Percentiles rank a stretch among this genome's conserved stretches.
These are phyloP conservation scores for Pisolithus orientalis DNA, from an alignment of 768 basidiomycete genomes.

Conservation along the genomic window DNA sequence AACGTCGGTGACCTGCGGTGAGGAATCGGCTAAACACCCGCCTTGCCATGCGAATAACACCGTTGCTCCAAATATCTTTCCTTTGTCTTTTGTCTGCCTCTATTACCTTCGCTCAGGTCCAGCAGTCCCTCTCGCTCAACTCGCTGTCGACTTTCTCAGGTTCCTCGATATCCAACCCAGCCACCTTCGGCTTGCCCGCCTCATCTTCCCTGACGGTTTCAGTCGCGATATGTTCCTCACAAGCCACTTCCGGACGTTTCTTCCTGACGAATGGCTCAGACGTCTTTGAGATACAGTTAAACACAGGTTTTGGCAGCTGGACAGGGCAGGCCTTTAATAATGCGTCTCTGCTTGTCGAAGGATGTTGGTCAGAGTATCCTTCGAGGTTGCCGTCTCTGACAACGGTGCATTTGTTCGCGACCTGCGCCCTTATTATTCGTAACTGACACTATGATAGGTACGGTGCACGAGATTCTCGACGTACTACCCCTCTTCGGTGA, in stretches of 20 bases:
- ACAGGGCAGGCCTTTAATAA: conserved; percentile 40
- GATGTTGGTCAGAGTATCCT: conserved; percentile 34
- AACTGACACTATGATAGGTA: conserved; percentile 26
- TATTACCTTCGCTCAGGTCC: neutral
- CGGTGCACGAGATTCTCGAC: conserved; percentile 41
- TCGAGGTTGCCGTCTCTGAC: conserved; percentile 55
- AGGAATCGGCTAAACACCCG: neutral
- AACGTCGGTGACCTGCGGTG: neutral
- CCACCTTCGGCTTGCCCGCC: conserved; percentile 36
- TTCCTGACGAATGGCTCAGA: conserved; percentile 50
- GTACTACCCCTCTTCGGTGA: conserved; percentile 60
- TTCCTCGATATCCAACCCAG: conserved; percentile 25
- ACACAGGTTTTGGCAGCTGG: conserved; percentile 48
- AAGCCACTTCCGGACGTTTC: conserved; percentile 39
- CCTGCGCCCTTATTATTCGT: neutral
- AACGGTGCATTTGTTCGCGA: conserved; percentile 24
- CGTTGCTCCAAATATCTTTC: too few species aligned
- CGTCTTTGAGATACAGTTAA: conserved; percentile 43
- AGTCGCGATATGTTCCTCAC: conserved; percentile 41
- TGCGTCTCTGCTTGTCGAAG: conserved; percentile 46
- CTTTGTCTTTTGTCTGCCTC: too few species aligned
- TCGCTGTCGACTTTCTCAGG: conserved; percentile 28
- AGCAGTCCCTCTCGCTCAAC: conserved; percentile 31
- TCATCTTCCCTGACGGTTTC: conserved; percentile 37
- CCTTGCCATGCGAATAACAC: too few species aligned